Evolutionary conservation across 202 grass and related monocot species (phyloP).

Genomic region (Dendrocalamus latiflorus): DNA sequence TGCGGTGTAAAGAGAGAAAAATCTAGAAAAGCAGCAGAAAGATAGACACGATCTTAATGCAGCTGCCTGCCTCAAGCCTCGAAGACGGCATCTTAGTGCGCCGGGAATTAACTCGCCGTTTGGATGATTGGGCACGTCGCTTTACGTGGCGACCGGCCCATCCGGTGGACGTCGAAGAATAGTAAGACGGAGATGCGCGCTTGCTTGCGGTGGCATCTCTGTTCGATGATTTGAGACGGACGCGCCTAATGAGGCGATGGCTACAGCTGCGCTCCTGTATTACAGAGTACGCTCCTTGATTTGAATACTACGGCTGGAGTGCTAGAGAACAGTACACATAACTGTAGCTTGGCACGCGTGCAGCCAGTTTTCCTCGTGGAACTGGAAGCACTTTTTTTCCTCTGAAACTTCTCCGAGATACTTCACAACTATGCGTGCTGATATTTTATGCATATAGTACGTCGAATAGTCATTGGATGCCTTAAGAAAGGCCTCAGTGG

Average conservation of each 20-base stretch:
- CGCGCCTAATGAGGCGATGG: background rate
- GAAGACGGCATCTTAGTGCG: background rate
- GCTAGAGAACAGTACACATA: background rate
- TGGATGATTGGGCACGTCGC: background rate
- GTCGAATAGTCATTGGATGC: background rate
- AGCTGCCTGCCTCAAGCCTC: background rate
- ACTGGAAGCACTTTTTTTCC: background rate
- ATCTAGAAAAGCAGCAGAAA: background rate
- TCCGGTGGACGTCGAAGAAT: background rate
- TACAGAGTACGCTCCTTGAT: background rate
- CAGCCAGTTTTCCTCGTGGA: background rate
- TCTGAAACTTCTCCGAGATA: background rate
- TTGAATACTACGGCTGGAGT: background rate
- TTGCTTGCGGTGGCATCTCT: background rate
- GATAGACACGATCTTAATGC: background rate
- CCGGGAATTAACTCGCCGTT: background rate
- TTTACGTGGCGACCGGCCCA: background rate
- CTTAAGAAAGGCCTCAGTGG: background rate
- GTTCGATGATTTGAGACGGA: background rate
- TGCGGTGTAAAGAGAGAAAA: background rate
- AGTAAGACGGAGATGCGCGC: background rate
- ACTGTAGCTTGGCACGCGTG: background rate
- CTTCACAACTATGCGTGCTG: background rate
- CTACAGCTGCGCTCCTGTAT: background rate
- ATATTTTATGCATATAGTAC: background rate